A percentile compares a stretch with the other conserved stretches of the same genome.
These are phyloP conservation scores for Cladosporium sp. DNA, from an alignment of 2,329 filamentous ascomycete genomes.

Conservation along the genomic window DNA sequence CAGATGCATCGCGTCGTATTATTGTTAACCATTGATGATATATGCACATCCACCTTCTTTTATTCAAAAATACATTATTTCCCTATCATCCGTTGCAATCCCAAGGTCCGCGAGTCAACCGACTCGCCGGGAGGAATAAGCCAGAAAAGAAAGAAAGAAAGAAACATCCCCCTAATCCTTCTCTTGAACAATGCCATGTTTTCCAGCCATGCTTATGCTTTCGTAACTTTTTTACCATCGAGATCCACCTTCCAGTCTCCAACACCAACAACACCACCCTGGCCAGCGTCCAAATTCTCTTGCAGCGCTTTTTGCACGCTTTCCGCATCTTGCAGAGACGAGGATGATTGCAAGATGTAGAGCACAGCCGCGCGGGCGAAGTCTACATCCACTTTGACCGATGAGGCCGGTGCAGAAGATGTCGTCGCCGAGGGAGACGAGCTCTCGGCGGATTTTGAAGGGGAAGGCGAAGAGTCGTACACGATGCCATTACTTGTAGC, in stretches of 20 bases:
- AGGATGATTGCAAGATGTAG: slow-evolving; percentile 40
- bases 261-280: not conserved
- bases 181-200: no score
- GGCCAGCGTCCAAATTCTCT: slow-evolving; percentile 25
- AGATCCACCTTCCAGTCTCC: not conserved
- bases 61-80: not conserved
- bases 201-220: not conserved
- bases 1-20: no score
- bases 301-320: slow-evolving; percentile 42
- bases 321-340: slow-evolving; percentile 37
- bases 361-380: slow-evolving; percentile 46
- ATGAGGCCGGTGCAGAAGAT: slow-evolving; percentile 9
- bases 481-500: slow-evolving; percentile 33
- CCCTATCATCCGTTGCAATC: not conserved
- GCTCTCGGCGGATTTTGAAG: slow-evolving; percentile 13
- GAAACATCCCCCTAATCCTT: not conserved
- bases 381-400: slow-evolving; percentile 29
- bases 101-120: not conserved
- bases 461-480: slow-evolving; percentile 16
- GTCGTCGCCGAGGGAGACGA: slow-evolving; percentile 19
- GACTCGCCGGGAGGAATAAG: not conserved
- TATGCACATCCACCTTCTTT: not conserved
- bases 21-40: not conserved
- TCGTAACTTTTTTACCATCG: not conserved
- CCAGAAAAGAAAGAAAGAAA: not conserved